These are phyloP conservation scores for Fusarium fujikuroi DNA, from an alignment of 2,329 filamentous ascomycete genomes.

Conservation along the genomic window DNA sequence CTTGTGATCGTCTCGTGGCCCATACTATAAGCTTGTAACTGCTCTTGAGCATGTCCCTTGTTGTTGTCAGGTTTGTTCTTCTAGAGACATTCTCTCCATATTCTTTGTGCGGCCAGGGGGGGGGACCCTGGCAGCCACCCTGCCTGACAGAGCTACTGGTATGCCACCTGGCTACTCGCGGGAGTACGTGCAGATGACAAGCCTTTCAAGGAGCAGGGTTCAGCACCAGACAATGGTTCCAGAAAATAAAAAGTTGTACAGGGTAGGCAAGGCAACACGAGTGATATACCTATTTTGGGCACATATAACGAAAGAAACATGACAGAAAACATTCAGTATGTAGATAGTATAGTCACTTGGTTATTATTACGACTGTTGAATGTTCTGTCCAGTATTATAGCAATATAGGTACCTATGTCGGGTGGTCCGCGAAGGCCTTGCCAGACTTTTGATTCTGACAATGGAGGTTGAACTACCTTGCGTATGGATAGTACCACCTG, in stretches of 20 bases:
- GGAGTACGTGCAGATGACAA: conserved; percentile 37
- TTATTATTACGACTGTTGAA: neutral
- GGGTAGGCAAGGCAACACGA: neutral
- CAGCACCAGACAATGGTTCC: neutral
- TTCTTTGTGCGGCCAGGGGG: conserved; percentile 18
- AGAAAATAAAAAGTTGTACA: neutral
- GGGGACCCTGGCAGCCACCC: neutral
- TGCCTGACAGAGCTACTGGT: conserved; percentile 7
- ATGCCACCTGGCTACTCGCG: conserved; percentile 22
- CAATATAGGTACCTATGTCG: neutral
- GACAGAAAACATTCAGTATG: neutral
- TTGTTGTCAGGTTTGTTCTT: conserved; percentile 21
- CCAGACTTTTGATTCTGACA: neutral
- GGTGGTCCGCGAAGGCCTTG: neutral
- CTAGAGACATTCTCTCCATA: conserved; percentile 30
- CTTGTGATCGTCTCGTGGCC: conserved; percentile 7
- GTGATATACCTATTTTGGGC: neutral
- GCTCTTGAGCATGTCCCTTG: conserved; percentile 10
- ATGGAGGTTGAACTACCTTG: neutral
- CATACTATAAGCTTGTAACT: conserved; percentile 23
- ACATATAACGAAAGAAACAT: neutral
- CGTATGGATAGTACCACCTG: no score
- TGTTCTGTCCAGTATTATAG: neutral
- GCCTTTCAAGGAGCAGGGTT: conserved; percentile 9
- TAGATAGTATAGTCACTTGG: neutral